phyloP scores from a whole-genome alignment of 2,329 filamentous ascomycete species.

The Nemania abortiva region DNA sequence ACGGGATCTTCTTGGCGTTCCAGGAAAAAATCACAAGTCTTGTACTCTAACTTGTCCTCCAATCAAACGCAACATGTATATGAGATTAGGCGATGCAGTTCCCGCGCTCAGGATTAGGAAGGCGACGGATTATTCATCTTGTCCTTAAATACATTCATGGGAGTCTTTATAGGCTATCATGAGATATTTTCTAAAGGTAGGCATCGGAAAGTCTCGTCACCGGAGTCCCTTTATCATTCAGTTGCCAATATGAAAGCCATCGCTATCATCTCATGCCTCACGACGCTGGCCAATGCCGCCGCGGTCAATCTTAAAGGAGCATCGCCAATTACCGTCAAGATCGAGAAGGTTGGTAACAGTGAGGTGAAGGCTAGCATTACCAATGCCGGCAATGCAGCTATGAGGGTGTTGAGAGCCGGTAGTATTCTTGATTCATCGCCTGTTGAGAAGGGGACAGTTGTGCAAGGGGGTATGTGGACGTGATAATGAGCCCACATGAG shows the following conservation, averaged over 20 bases:
- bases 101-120: slow-evolving; percentile 19
- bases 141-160: slow-evolving; percentile 8
- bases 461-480: slow-evolving; percentile 54
- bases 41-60: slow-evolving; percentile 3
- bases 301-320: slow-evolving; percentile 10
- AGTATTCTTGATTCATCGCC: slow-evolving; percentile 62
- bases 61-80: background rate
- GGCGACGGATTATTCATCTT: background rate
- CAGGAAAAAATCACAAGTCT: slow-evolving; percentile 1
- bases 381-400: slow-evolving; percentile 59
- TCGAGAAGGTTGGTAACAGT: slow-evolving; percentile 61
- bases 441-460: slow-evolving; percentile 63
- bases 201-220: background rate
- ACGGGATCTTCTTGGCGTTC: background rate
- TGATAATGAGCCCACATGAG: background rate
- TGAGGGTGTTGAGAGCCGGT: slow-evolving; percentile 64
- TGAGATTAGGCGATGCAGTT: background rate
- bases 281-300: slow-evolving; percentile 20
- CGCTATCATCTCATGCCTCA: slow-evolving; percentile 14
- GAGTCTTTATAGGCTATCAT: background rate
- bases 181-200: background rate
- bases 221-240: background rate
- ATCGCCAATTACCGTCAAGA: slow-evolving; percentile 55
- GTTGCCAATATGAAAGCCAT: slow-evolving; percentile 21
- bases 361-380: slow-evolving; percentile 63